These are phyloP conservation scores for Aspergillus sp. DNA, from an alignment of 2,329 filamentous ascomycete species.

Conservation along the genomic window DNA sequence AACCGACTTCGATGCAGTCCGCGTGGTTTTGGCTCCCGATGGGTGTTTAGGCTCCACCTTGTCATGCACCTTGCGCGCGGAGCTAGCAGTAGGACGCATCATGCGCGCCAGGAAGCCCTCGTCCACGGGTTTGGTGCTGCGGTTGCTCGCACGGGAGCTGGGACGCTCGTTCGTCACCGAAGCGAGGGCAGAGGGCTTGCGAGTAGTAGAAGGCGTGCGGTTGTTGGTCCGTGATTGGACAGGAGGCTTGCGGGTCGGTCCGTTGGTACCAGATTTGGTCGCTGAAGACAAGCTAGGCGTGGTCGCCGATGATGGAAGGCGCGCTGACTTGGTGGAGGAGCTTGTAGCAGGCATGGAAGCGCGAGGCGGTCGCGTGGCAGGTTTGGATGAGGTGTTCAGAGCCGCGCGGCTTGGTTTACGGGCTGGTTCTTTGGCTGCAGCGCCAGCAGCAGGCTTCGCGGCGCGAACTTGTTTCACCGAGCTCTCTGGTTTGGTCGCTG, in stretches of 20 bases:
- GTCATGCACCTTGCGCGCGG: constrained; percentile 49
- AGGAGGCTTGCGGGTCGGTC: constrained; percentile 31
- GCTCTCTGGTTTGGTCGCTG: constrained; percentile 26
- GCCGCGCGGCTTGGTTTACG: constrained; percentile 34
- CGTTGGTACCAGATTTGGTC: constrained; percentile 28
- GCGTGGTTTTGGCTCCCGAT: constrained; percentile 25
- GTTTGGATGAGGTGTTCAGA: constrained; percentile 29
- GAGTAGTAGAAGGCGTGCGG: constrained; percentile 23
- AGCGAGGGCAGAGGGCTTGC: constrained; percentile 29
- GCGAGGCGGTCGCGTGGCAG: constrained; percentile 25
- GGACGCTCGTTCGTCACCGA: constrained; percentile 36
- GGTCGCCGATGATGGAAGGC: constrained; percentile 40
- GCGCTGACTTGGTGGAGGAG: constrained; percentile 31
- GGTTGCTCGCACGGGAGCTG: constrained; percentile 41
- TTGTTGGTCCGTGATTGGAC: constrained; percentile 23
- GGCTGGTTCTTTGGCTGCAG: constrained; percentile 24
- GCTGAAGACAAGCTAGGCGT: constrained; percentile 42
- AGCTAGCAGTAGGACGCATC: constrained; percentile 53
- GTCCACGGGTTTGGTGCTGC: constrained; percentile 38
- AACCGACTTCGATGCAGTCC: constrained; percentile 20
- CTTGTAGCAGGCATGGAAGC: constrained; percentile 31
- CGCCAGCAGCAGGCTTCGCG: constrained; percentile 27
- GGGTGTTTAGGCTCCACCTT: constrained; percentile 44
- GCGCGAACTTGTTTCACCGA: constrained; percentile 18
- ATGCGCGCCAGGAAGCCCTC: constrained; percentile 51